Percentiles rank a stretch among this genome's conserved stretches.
Evolutionary conservation across 345 rosid species (phyloP).

Genomic region (Arabidopsis arenosa): DNA sequence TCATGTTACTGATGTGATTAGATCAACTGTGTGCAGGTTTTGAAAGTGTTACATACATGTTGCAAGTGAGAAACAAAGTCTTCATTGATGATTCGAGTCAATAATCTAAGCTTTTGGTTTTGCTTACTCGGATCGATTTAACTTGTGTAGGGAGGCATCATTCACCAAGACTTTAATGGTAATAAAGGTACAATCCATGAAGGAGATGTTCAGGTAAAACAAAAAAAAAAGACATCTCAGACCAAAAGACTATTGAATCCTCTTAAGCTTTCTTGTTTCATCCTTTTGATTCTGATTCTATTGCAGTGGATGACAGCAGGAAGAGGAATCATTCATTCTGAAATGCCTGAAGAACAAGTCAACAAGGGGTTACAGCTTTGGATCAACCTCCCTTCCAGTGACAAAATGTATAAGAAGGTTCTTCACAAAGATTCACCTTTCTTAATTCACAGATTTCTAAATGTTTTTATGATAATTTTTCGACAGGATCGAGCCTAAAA

Average conservation of each 20-base stretch:
- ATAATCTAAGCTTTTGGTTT: not conserved
- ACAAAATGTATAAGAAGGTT: slow-evolving; percentile 68
- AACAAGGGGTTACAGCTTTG: slow-evolving; percentile 84
- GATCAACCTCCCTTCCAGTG: slow-evolving; percentile 76
- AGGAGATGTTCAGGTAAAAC: slow-evolving; percentile 84
- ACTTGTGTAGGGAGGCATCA: slow-evolving; percentile 65
- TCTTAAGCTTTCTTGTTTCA: slow-evolving; percentile 14
- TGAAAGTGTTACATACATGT: slow-evolving; percentile 93
- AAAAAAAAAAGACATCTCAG: not conserved
- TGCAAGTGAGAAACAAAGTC: slow-evolving; percentile 57
- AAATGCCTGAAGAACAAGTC: slow-evolving; percentile 80
- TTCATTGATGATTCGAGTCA: not conserved
- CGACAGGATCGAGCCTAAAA: slow-evolving; percentile 78
- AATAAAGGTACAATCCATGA: slow-evolving; percentile 68
- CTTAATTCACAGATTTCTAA: not conserved
- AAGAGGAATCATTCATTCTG: slow-evolving; percentile 95
- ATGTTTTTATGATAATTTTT: not conserved
- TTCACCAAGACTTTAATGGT: slow-evolving; percentile 83
- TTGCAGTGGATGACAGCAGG: slow-evolving; percentile 94
- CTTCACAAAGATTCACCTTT: no score
- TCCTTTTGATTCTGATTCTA: slow-evolving; percentile 43
- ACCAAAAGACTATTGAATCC: not conserved
- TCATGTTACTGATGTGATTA: slow-evolving; percentile 8
- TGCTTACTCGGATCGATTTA: not conserved
- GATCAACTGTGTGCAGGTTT: slow-evolving; percentile 59